phyloP scores from a whole-genome alignment of 805 yeast genomes.

The Hanseniaspora clermontiae region DNA sequence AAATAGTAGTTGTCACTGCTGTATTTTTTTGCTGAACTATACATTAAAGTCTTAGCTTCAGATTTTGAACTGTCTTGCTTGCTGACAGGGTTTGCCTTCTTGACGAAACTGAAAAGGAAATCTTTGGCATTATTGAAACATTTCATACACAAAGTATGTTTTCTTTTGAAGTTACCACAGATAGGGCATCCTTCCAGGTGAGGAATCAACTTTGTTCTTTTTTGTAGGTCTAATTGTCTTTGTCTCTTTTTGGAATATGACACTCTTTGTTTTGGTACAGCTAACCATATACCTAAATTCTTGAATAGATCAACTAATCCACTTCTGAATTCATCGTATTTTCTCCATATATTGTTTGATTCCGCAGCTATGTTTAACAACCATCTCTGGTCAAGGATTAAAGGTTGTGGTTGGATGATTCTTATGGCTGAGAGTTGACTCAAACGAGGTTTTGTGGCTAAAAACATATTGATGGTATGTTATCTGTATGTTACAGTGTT shows the following conservation, averaged over 20 bases:
- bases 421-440: not conserved
- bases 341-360: not conserved
- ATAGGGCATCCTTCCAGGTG: constrained; percentile 86
- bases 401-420: not conserved
- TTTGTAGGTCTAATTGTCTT: constrained; percentile 67
- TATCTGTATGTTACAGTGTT: not conserved
- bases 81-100: not conserved
- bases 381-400: not conserved
- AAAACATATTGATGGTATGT: not conserved
- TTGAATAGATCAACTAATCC: constrained; percentile 29
- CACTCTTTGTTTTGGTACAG: constrained; percentile 89
- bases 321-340: not conserved
- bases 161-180: constrained; percentile 83
- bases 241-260: constrained; percentile 79
- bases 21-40: constrained; percentile 57
- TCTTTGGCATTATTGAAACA: constrained; percentile 35
- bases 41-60: constrained; percentile 50
- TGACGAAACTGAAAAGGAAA: constrained; percentile 17
- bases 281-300: constrained; percentile 64
- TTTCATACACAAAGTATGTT: constrained; percentile 84
- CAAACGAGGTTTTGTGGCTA: not conserved
- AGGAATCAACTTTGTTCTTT: constrained; percentile 64
- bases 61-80: constrained; percentile 33
- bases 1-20: constrained; percentile 16
- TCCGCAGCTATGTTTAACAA: not conserved